Conservation (phyloP, 164 flowering plant genomes). For the Stephania cephalantha region DNA sequence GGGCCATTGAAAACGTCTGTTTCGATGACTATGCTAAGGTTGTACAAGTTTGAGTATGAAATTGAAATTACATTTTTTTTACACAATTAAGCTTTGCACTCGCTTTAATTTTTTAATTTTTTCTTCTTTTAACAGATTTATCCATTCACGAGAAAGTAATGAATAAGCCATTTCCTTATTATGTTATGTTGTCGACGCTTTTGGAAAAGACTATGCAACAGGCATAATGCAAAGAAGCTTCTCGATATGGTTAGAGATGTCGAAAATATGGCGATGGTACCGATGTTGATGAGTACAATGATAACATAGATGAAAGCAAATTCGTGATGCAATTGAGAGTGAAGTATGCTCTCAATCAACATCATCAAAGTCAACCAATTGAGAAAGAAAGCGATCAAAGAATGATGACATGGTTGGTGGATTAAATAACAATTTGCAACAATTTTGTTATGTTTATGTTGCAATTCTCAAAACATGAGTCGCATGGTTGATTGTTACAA, state of each 20-base stretch:
- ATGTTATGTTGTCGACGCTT: no score
- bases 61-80: no score
- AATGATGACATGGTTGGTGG: background rate
- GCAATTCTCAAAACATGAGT: no score
- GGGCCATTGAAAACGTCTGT: no score
- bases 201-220: no score
- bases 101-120: background rate
- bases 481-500: no score
- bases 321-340: no score
- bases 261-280: background rate
- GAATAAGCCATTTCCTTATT: no score
- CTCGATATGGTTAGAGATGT: background rate
- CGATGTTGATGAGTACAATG: background rate
- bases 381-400: background rate
- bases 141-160: background rate
- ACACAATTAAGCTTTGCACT: background rate
- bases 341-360: no score
- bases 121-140: background rate
- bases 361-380: background rate
- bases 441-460: background rate
- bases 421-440: background rate
- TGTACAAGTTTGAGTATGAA: no score
- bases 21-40: no score
- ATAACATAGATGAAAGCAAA: no score
- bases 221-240: background rate